Evolutionary conservation across 306 rosid species (phyloP).

Genomic region (Boehmeria nivea): DNA sequence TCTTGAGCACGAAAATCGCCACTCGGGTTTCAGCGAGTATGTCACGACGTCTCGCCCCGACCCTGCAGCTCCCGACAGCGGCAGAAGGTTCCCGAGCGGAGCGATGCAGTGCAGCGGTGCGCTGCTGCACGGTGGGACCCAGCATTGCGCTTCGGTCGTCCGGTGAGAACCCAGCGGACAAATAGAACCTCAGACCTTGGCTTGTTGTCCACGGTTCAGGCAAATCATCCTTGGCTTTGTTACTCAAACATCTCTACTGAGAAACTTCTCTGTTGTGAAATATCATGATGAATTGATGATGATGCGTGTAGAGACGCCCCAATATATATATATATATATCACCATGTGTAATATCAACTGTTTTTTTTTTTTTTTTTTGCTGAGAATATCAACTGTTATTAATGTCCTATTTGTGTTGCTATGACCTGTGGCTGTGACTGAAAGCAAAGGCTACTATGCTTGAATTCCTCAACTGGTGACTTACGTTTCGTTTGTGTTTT

Average conservation of each 20-base stretch:
- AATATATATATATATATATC: too few relatives aligned
- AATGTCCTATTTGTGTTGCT: too few relatives aligned
- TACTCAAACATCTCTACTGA: conserved; percentile 2
- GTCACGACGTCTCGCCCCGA: conserved; percentile 41
- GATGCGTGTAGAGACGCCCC: too few relatives aligned
- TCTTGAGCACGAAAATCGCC: conserved; percentile 24
- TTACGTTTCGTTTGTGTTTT: too few relatives aligned
- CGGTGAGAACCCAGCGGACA: conserved; percentile 20
- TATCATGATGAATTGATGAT: too few relatives aligned
- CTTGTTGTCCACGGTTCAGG: conserved; percentile 38
- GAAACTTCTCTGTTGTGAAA: too few relatives aligned
- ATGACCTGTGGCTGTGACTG: too few relatives aligned
- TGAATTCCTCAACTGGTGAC: too few relatives aligned
- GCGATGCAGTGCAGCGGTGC: conserved; percentile 52
- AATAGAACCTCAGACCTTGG: conserved; percentile 5
- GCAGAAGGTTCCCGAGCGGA: conserved; percentile 42
- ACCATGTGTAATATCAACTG: too few relatives aligned
- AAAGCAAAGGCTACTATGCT: too few relatives aligned
- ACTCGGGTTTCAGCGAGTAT: conserved; percentile 28
- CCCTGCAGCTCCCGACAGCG: conserved; percentile 31
- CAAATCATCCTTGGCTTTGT: conserved; percentile 97
- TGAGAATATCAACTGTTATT: too few relatives aligned
- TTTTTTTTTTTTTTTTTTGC: too few relatives aligned
- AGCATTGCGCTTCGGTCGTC: conserved; percentile 47
- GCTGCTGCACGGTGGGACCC: conserved; percentile 39